A percentile compares a stretch with the other conserved stretches of the same genome.
phyloP scores from a whole-genome alignment of 495 filamentous ascomycete genomes.

The Xylaria scruposa region DNA sequence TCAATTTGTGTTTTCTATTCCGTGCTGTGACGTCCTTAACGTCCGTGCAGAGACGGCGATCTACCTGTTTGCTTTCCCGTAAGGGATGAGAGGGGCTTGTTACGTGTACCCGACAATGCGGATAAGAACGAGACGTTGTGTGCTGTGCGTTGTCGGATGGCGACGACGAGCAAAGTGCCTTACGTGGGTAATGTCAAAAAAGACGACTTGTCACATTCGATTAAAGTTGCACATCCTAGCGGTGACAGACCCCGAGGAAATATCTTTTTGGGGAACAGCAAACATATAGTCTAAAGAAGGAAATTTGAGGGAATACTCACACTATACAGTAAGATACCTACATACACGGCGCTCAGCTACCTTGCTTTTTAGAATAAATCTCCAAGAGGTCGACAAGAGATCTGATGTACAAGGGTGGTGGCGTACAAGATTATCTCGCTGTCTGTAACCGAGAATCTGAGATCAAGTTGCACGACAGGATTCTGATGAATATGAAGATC shows the following conservation, averaged over 20 bases:
- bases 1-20: background rate
- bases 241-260: background rate
- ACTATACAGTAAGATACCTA: background rate
- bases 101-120: conserved; percentile 20
- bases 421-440: conserved; percentile 24
- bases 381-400: background rate
- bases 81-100: background rate
- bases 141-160: conserved; percentile 16
- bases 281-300: background rate
- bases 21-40: background rate
- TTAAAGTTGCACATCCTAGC: background rate
- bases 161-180: background rate
- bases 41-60: background rate
- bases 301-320: background rate
- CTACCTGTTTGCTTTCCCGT: background rate
- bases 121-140: conserved; percentile 13
- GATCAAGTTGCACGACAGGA: conserved; percentile 25
- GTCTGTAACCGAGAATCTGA: conserved; percentile 23
- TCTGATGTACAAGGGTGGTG: background rate
- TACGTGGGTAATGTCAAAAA: background rate
- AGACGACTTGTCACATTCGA: conserved; percentile 8
- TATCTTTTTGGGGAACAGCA: background rate
- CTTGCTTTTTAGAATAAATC: background rate
- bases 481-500: conserved; percentile 16
- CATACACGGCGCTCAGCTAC: background rate